A percentile compares a stretch with the other conserved stretches of the same genome.
These are phyloP conservation scores for Anethum foeniculum DNA, from an alignment of 140 eudicot species.

Conservation along the genomic window DNA sequence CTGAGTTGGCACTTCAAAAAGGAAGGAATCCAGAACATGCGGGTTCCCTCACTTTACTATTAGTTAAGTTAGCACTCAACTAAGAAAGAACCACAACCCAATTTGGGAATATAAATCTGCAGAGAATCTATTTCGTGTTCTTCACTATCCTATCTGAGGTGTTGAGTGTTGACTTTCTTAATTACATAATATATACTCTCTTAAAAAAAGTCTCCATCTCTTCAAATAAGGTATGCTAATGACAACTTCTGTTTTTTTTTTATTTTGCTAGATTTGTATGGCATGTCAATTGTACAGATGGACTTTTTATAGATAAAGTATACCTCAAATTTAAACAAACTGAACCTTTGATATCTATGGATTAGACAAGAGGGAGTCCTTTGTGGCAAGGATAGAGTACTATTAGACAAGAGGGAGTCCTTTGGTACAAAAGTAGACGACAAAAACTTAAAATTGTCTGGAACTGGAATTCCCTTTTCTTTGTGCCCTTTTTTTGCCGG, in stretches of 20 bases:
- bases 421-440: neutral
- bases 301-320: too few species aligned
- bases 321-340: neutral
- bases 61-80: neutral
- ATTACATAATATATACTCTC: neutral
- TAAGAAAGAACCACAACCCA: neutral
- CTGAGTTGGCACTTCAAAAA: neutral
- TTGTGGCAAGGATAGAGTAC: neutral
- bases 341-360: neutral
- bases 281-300: neutral
- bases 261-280: neutral
- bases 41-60: neutral
- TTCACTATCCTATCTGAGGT: neutral
- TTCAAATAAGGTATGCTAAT: neutral
- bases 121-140: neutral
- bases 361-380: neutral
- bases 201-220: neutral
- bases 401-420: neutral
- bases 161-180: neutral
- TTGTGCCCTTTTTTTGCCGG: neutral
- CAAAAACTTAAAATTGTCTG: neutral
- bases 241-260: neutral
- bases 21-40: neutral
- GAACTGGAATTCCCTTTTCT: neutral
- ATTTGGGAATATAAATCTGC: neutral